Evolutionary conservation across 2,329 filamentous ascomycete species (phyloP).

Genomic region (Fusarium verticillioides): DNA sequence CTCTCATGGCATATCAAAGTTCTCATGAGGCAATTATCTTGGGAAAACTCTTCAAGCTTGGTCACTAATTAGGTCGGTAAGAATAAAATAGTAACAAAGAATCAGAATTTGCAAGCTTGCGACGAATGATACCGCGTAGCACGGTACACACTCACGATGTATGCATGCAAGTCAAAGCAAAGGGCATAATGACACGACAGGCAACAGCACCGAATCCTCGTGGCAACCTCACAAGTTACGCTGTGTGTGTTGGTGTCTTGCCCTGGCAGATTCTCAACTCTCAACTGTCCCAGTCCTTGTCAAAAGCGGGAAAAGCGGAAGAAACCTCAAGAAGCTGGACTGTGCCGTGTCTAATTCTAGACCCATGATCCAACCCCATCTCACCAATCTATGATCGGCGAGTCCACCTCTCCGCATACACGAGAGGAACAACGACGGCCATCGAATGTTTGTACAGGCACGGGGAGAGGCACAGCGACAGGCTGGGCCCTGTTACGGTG

Average conservation of each 20-base stretch:
- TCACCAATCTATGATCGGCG: constrained; percentile 14
- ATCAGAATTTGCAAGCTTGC: not conserved
- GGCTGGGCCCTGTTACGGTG: constrained; percentile 4
- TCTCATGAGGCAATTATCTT: not conserved
- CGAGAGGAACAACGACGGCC: constrained; percentile 28
- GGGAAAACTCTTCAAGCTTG: not conserved
- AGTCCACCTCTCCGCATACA: constrained; percentile 37
- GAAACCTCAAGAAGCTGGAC: constrained; percentile 7
- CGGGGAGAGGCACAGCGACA: not conserved
- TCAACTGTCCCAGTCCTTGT: not conserved
- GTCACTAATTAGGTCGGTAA: not conserved
- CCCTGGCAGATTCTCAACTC: constrained; percentile 24
- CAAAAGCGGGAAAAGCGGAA: constrained; percentile 4
- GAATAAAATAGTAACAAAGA: not conserved
- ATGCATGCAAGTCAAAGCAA: constrained; percentile 28
- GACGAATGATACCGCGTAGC: constrained; percentile 6
- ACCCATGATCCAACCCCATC: not conserved
- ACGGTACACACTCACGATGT: constrained; percentile 1
- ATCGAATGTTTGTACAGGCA: constrained; percentile 2
- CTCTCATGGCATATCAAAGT: not conserved
- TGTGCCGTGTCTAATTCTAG: constrained; percentile 9
- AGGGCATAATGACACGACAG: constrained; percentile 6
- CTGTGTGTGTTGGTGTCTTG: constrained; percentile 14
- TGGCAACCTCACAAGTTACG: constrained; percentile 16
- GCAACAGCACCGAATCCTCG: constrained; percentile 18